Conservation (phyloP, 2,329 filamentous ascomycete species). For the Fusarium sp. region DNA sequence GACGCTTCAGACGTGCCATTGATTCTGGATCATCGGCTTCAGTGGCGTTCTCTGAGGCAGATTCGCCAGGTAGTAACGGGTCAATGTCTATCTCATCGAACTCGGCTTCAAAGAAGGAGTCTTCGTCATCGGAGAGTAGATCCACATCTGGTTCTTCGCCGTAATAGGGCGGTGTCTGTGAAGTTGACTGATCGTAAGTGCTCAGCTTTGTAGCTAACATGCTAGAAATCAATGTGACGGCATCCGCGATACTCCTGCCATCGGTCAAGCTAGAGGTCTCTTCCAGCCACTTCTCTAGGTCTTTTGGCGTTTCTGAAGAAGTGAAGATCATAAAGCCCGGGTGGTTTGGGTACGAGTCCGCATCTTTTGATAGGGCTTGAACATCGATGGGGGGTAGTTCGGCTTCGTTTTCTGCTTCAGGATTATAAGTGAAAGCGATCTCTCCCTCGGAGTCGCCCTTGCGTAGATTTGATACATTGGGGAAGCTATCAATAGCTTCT, state of each 20-base stretch:
- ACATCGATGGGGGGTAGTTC: constrained; percentile 48
- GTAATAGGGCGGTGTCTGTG: not conserved
- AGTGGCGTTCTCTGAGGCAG: not conserved
- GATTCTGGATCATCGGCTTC: not conserved
- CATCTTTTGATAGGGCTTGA: constrained; percentile 49
- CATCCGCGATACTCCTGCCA: constrained; percentile 43
- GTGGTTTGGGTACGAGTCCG: constrained; percentile 51
- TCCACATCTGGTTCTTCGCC: constrained; percentile 2
- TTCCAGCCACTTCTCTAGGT: constrained; percentile 57
- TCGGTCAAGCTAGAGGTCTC: constrained; percentile 47
- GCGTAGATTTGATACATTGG: constrained; percentile 63
- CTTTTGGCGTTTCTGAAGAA: constrained; percentile 48
- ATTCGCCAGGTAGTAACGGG: constrained; percentile 5
- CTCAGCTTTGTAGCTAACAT: constrained; percentile 22
- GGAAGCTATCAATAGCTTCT: constrained; percentile 49
- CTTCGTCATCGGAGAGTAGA: constrained; percentile 16
- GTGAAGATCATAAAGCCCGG: constrained; percentile 57
- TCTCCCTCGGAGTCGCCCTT: constrained; percentile 77
- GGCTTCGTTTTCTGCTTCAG: constrained; percentile 40
- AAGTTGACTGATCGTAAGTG: not conserved
- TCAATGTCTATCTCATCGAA: constrained; percentile 30
- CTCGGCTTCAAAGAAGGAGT: constrained; percentile 25
- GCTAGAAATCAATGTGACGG: constrained; percentile 27
- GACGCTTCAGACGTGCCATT: constrained; percentile 29
- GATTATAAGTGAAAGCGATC: constrained; percentile 71